These are phyloP conservation scores for Aspergillus sp. DNA, from an alignment of 2,329 filamentous ascomycete species.

Conservation along the genomic window DNA sequence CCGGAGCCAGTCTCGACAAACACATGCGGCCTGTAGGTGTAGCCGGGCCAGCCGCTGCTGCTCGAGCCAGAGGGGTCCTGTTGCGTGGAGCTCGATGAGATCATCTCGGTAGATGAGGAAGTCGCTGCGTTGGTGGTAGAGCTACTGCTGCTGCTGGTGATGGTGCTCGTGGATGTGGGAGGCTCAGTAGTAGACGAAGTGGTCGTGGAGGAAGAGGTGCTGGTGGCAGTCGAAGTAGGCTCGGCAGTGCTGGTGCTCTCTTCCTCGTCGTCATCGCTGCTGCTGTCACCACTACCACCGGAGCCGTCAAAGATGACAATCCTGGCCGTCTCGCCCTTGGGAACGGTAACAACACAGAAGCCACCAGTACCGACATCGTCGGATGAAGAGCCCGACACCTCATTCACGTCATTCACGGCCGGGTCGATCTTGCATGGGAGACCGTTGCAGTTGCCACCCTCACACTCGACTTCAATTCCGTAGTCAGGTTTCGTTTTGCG, in stretches of 20 bases:
- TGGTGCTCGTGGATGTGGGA: slow-evolving; percentile 10
- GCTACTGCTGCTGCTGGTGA: slow-evolving; percentile 12
- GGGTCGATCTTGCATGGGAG: slow-evolving; percentile 74
- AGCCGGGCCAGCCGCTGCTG: slow-evolving; percentile 14
- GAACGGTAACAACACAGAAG: slow-evolving; percentile 77
- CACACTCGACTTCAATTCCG: slow-evolving; percentile 70
- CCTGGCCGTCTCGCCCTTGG: slow-evolving; percentile 64
- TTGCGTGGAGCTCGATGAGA: slow-evolving; percentile 1
- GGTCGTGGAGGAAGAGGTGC: slow-evolving; percentile 12
- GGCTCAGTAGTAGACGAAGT: slow-evolving; percentile 13
- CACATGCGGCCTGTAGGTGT: slow-evolving; percentile 14
- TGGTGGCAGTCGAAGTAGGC: slow-evolving; percentile 12
- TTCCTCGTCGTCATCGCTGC: slow-evolving; percentile 12
- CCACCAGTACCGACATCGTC: slow-evolving; percentile 66
- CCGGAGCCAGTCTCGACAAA: slow-evolving; percentile 13
- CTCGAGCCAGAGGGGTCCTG: slow-evolving; percentile 6
- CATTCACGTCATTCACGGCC: slow-evolving; percentile 54
- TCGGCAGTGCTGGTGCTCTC: slow-evolving; percentile 10
- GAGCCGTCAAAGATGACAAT: slow-evolving; percentile 61
- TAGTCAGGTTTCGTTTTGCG: slow-evolving; percentile 61
- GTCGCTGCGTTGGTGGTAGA: slow-evolving; percentile 12
- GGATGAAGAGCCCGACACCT: slow-evolving; percentile 58
- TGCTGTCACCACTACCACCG: slow-evolving; percentile 17
- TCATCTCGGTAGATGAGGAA: slow-evolving; percentile 5
- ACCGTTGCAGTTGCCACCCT: slow-evolving; percentile 65